These are phyloP conservation scores for Penicillium rolfsii DNA, from an alignment of 2,329 filamentous ascomycete species.

Conservation along the genomic window DNA sequence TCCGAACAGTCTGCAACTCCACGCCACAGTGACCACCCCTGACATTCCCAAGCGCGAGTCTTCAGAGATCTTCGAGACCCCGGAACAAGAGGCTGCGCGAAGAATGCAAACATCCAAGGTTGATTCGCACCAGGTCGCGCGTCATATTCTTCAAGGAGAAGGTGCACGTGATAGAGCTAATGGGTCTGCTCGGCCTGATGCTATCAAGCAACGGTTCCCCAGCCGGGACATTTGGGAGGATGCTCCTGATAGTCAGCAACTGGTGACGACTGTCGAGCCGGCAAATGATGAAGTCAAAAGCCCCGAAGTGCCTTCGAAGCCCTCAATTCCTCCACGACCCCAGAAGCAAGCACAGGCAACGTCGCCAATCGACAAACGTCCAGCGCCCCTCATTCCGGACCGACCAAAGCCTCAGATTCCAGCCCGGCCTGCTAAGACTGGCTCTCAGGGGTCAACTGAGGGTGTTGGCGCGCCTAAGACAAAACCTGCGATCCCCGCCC, in stretches of 20 bases:
- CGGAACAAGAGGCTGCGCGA: constrained; percentile 54
- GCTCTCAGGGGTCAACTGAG: constrained; percentile 35
- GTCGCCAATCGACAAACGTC: constrained; percentile 56
- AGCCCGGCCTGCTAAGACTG: constrained; percentile 63
- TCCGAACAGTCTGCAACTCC: constrained; percentile 77
- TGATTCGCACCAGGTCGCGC: constrained; percentile 41
- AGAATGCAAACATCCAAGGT: constrained; percentile 46
- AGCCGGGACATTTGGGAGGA: constrained; percentile 96
- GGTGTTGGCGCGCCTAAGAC: constrained; percentile 56
- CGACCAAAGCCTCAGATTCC: constrained; percentile 69
- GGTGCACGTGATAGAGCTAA: constrained; percentile 27
- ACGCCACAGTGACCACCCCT: constrained; percentile 81
- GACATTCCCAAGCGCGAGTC: constrained; percentile 58
- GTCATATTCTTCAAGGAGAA: constrained; percentile 40
- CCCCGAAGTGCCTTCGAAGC: constrained; percentile 39
- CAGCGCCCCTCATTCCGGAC: constrained; percentile 58
- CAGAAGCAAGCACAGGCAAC: constrained; percentile 39
- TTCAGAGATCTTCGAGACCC: constrained; percentile 46
- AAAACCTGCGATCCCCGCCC: constrained; percentile 82
- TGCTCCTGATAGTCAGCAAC: constrained; percentile 76
- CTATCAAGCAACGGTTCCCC: constrained; percentile 73
- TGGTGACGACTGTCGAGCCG: constrained; percentile 69
- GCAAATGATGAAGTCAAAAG: constrained; percentile 56
- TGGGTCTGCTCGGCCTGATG: constrained; percentile 52
- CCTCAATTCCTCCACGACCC: constrained; percentile 40